Evolutionary conservation across 78 protist species (phyloP), one percentile per base, ranked within the genome.

Genomic region (Isochrysis galbana): DNA sequence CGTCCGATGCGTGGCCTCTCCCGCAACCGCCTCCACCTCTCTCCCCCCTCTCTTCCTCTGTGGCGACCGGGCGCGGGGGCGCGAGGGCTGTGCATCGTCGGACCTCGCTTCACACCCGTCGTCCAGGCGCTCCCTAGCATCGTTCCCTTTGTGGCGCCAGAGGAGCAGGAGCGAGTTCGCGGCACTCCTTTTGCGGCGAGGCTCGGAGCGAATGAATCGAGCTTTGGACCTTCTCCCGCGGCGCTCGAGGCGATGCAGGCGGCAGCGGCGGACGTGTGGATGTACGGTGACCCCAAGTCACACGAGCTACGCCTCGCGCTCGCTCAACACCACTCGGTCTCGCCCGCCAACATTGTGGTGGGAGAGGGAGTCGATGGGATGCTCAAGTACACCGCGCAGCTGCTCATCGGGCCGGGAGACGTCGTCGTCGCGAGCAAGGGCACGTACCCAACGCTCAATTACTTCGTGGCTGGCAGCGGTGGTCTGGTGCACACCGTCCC

Each of bases 361-460:
- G 84, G 84, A 4, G 84, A 77, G 26, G 84, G 84, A 1, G 46
- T 77, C 26, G 84, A 77, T 0, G 84, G 84, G 29, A 11, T 77
- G 19, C 84, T 77, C 1, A 22, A 17, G 29, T 17, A 39, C 84
- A 36, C 46, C 19, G 46, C 84, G 45, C 84, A 39, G 11, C 84
- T 77, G 46, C 84, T 77, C 46, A 21, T 77, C 47, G 84, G 46
- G 34, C 84, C 84, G 3, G 84, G 84, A 41, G 84, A 77, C 46
- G 23, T 22, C 1, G 34, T 77, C 29, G 84, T 77, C 47, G 39
- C 84, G 26, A 77, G 34, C 36, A 2, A 4, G 14, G 84, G 84
- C 17, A 77, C 84, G 46, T 77, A 77, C 46, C 84, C 84, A n/a
- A 77, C 84, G 22, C 47, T 77, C 29, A 77, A 77, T 46, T 77